Conservation (phyloP, 805 yeast genomes). For the Monosporozyma siamensis region DNA sequence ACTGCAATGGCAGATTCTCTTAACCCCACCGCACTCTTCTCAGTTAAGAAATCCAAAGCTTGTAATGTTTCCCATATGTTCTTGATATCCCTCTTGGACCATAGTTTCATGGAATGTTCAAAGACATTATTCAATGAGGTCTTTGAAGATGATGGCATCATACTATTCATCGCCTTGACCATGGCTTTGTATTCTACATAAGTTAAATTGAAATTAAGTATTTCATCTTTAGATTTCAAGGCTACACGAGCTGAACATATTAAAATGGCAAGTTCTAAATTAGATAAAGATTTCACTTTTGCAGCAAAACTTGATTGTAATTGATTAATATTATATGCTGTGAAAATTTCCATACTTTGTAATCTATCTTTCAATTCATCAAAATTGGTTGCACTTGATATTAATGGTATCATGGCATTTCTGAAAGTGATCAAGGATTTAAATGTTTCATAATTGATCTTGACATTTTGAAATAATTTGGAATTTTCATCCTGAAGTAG, state of each 20-base stretch:
- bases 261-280: slow-evolving; percentile 59
- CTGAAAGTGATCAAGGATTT: slow-evolving; percentile 48
- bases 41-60: slow-evolving; percentile 44
- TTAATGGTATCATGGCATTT: slow-evolving; percentile 35
- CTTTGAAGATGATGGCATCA: slow-evolving; percentile 28
- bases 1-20: slow-evolving; percentile 33
- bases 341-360: slow-evolving; percentile 11
- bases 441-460: slow-evolving; percentile 46
- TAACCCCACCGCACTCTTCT: slow-evolving; percentile 35
- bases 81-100: slow-evolving; percentile 53
- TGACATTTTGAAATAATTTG: slow-evolving; percentile 31
- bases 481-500: slow-evolving; percentile 25
- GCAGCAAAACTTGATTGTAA: slow-evolving; percentile 19
- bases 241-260: slow-evolving; percentile 69
- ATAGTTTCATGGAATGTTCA: slow-evolving; percentile 39
- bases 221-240: slow-evolving; percentile 45
- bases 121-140: slow-evolving; percentile 24
- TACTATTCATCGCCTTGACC: slow-evolving; percentile 37
- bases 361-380: slow-evolving; percentile 21
- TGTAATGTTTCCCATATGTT: slow-evolving; percentile 69
- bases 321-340: slow-evolving; percentile 25
- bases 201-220: slow-evolving; percentile 66
- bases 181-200: slow-evolving; percentile 64
- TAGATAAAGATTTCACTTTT: slow-evolving; percentile 41
- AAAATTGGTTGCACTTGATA: slow-evolving; percentile 28